Conservation (phyloP, 257 asterid genomes). For the Plantago major region DNA sequence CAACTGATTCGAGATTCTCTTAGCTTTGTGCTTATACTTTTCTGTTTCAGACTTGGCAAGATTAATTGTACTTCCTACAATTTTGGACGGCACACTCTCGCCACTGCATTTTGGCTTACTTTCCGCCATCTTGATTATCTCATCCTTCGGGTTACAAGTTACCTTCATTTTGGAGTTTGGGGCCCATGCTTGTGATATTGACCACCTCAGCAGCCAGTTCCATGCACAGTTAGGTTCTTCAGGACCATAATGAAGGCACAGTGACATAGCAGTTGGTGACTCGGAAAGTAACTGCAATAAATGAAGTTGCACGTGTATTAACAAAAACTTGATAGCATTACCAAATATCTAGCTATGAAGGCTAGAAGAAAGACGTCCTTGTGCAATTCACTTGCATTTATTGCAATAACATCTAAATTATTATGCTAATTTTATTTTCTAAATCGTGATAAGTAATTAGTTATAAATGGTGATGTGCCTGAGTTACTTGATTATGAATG, state of each 20-base stretch:
- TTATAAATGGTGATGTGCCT: too few relatives aligned
- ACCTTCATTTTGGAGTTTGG: constrained; percentile 22
- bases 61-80: not conserved
- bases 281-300: constrained; percentile 46
- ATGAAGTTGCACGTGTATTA: not conserved
- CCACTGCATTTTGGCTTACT: constrained; percentile 22
- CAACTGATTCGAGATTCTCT: constrained; percentile 26
- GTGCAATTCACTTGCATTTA: too few relatives aligned
- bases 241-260: constrained; percentile 37
- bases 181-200: constrained; percentile 39
- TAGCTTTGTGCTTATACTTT: constrained; percentile 29
- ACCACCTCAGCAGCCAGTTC: constrained; percentile 64
- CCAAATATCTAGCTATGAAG: too few relatives aligned
- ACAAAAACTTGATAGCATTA: not conserved
- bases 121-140: constrained; percentile 21
- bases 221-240: constrained; percentile 52
- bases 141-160: constrained; percentile 8
- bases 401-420: too few relatives aligned
- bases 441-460: too few relatives aligned
- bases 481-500: too few relatives aligned
- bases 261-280: constrained; percentile 37
- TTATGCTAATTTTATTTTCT: too few relatives aligned
- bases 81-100: constrained; percentile 18
- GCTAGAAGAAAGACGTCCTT: too few relatives aligned
- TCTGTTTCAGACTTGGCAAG: constrained; percentile 24